Conservation (phyloP, 495 filamentous ascomycete genomes). For the Xylaria telfairii region DNA sequence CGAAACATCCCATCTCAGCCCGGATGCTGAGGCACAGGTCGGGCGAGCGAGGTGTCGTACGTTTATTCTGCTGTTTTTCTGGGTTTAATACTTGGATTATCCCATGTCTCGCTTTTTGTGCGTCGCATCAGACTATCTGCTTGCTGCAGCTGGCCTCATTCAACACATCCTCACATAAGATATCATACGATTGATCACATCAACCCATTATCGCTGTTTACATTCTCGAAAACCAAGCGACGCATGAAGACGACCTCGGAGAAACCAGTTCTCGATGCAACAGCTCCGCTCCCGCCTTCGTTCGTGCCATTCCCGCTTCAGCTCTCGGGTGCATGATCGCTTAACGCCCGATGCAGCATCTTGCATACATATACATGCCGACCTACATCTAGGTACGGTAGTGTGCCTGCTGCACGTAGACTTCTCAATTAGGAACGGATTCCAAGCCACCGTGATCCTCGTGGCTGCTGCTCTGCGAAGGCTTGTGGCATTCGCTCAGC, state of each 20-base stretch:
- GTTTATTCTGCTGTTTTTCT: conserved; percentile 8
- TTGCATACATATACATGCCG: conserved; percentile 9
- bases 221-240: neutral
- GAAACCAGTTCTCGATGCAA: neutral
- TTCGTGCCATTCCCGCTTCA: neutral
- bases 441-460: conserved; percentile 6
- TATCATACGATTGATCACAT: conserved; percentile 19
- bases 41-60: neutral
- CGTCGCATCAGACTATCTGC: conserved; percentile 5
- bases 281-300: neutral
- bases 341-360: conserved; percentile 22
- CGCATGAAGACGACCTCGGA: neutral
- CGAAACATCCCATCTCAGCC: neutral
- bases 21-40: neutral
- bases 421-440: conserved; percentile 23
- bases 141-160: neutral
- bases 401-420: neutral
- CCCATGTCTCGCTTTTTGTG: neutral
- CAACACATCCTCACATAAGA: neutral
- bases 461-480: conserved; percentile 2
- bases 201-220: conserved; percentile 6
- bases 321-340: conserved; percentile 13
- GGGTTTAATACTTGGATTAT: neutral
- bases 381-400: neutral
- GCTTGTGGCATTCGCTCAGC: neutral